Evolutionary conservation across 176 grass and related monocot species (phyloP).

Genomic region (Triticum timopheevii): DNA sequence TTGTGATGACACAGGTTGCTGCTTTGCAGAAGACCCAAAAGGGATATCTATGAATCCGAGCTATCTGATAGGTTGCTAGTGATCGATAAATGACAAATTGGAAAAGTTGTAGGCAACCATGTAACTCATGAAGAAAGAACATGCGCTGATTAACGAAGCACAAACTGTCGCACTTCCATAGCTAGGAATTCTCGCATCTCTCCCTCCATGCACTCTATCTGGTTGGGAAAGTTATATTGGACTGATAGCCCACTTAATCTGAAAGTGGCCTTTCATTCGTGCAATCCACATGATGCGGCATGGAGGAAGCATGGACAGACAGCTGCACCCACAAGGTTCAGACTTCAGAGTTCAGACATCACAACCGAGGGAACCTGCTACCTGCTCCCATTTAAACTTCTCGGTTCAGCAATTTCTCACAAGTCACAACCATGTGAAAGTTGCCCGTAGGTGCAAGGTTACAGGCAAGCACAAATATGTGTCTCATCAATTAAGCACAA

Average conservation of each 20-base stretch:
- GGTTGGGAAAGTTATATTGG: not conserved
- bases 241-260: not conserved
- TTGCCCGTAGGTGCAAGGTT: not conserved
- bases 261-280: not conserved
- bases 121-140: no score
- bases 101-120: no score
- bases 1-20: no score
- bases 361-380: not conserved
- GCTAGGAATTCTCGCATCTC: no score
- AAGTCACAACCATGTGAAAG: not conserved
- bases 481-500: not conserved
- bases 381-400: not conserved
- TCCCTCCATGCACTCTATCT: not conserved
- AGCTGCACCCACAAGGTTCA: not conserved
- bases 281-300: not conserved
- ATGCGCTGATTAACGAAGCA: no score
- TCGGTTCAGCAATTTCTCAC: not conserved
- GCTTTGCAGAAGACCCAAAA: no score
- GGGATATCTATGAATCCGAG: no score
- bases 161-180: no score
- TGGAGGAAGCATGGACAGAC: not conserved
- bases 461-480: not conserved
- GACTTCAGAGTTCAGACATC: not conserved
- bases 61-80: no score
- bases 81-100: no score